Evolutionary conservation across 1,139 yeast genomes (phyloP), one percentile per base, ranked within the genome.

Genomic region (Magnusiomyces tetraspermus): DNA sequence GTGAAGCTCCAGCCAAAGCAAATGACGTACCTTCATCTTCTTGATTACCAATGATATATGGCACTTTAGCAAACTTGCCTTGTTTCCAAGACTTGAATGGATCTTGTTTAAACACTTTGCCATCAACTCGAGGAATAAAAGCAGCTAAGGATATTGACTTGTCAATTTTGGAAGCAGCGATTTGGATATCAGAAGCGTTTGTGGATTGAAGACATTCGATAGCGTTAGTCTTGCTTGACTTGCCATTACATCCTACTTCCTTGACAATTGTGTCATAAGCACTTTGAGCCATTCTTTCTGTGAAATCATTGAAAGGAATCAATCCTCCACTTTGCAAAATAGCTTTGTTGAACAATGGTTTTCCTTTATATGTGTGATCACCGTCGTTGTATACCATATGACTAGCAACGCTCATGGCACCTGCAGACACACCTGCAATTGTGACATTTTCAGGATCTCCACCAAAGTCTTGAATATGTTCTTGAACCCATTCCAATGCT

Each of bases 351-450:
- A 68, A 59, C 50, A 58, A 59, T 2, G 58, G 54, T 30, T 58
- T 58, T 23, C 58, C 63, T 0, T 57, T 58, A 31, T 57, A 57
- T 10, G 46, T 48, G 36, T 52, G 48, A 40, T 58, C 51, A 11
- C 67, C 62, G n/a, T 58, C 61, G 42, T 61, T 59, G 4, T 66
- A 54, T 1, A 57, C 46, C 57, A 69, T 31, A 28, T 67, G 66
- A 51, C 62, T 61, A 4, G 63, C 62, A 33, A 67, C 66, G 17
- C 69, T 62, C 48, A 61, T 60, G 2, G 68, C 68, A 13, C 74
- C 74, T 1, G 74, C 73, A 51, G 67, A 60, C 54, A 69, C 72
- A 17, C 74, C 73, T 59, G 65, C 59, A 13, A 68, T 57, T 1
- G 69, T 65, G n/a, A 70, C 61, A 48, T 60, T 62, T 6, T 57